Percentiles rank a stretch among this genome's conserved stretches.
Conservation (phyloP, 2,329 filamentous ascomycete species). For the Neonectria coccinea region DNA sequence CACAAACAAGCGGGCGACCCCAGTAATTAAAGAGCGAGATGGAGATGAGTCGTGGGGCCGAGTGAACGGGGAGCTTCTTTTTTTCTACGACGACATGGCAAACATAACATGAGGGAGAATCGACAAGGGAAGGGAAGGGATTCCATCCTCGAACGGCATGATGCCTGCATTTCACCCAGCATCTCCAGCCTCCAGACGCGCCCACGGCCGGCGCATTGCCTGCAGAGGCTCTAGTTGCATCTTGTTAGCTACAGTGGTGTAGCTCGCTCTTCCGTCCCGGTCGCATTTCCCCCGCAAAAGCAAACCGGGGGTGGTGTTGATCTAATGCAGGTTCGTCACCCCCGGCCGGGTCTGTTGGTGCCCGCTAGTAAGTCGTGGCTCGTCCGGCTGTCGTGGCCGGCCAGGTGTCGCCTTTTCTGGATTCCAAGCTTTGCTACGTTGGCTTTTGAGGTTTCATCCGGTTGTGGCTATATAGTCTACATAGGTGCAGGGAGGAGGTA, state of each 20-base stretch:
- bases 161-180: not conserved
- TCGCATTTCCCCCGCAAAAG: constrained; percentile 5
- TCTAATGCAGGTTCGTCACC: not conserved
- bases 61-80: not conserved
- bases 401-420: not conserved
- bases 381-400: not conserved
- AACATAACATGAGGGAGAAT: not conserved
- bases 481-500: too few species aligned
- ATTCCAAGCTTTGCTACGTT: too few species aligned
- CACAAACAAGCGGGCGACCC: not conserved
- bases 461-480: not conserved
- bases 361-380: not conserved
- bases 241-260: too few species aligned
- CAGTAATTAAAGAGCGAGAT: not conserved
- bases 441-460: not conserved
- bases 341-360: not conserved
- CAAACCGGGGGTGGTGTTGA: not conserved
- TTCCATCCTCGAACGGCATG: not conserved
- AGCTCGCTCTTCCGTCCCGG: not conserved
- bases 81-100: not conserved
- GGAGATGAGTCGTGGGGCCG: not conserved
- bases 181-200: not conserved
- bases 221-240: not conserved
- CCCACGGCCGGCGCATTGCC: constrained; percentile 1
- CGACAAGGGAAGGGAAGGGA: not conserved